Base-by-base conservation (phyloP, 345 rosid species). In the Arabis hirsuta region DNA sequence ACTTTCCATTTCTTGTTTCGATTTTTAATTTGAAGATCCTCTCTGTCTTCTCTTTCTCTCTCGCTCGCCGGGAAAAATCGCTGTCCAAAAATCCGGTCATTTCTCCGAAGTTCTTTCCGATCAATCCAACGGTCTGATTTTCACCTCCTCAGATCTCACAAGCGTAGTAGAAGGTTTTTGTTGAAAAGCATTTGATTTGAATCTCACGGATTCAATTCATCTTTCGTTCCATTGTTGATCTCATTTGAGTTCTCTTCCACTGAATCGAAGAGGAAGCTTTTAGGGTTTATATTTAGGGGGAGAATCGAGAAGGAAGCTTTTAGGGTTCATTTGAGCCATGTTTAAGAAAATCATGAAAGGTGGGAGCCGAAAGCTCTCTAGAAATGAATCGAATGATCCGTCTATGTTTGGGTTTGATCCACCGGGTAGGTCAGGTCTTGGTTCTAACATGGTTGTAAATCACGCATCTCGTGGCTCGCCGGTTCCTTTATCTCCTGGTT, bases 341-440 rank as follows among this genome's bases (percentile, higher is more conserved):
- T 88, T 92, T 52, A 89, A 85, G 94, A 92, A 88, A 71, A 88
- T 89, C 69, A 86, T 91, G 48, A 92, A 89, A 72, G 90, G 89
- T 24, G 94, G 86, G 81, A 82, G 80, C 43, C 76, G 78, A 70
- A 92, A 88, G 87, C 80, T 84, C 83, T 83, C 98, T 20, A 90
- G 85, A 79, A 69, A 81, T 22, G 92, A 89, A 22, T 64, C 78
- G 2, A 81, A 75, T 47, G 90, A 87, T 51, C 53, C 83, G 3
- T 74, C 85, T 3, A 63, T 69, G 38, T 83, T 62, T 51, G 87
- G 86, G 2, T 74, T 69, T 51, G 82, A 82, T 52, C 80, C 76
- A 2, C 76, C 80, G 0, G 79, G 67, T 12, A 44, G 58, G 38
- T 81, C 81, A 6, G 77, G 77, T 66, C 26, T 78, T 39, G 86